Conservation (phyloP, 176 grass and related monocot species). For the Pharus latifolius region DNA sequence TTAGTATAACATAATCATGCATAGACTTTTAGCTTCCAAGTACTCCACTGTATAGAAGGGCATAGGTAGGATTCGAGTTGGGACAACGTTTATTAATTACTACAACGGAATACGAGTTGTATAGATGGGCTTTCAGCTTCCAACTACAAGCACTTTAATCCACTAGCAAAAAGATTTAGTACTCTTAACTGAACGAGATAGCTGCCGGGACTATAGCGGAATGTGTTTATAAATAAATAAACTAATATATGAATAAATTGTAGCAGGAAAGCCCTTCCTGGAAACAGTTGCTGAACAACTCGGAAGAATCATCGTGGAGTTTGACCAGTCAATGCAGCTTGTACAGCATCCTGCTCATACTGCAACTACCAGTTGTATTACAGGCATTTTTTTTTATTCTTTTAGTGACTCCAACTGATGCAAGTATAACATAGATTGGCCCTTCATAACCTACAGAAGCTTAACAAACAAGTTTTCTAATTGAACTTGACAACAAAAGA, state of each 20-base stretch:
- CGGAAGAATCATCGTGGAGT: conserved; percentile 14
- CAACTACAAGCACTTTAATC: not conserved
- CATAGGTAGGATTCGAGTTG: not conserved
- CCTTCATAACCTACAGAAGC: conserved; percentile 5
- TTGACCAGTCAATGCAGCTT: conserved; percentile 50
- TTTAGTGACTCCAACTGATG: not conserved
- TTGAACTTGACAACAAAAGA: not conserved
- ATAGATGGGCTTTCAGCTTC: no score
- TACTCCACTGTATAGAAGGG: not conserved
- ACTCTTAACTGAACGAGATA: not conserved
- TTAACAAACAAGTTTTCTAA: conserved; percentile 7
- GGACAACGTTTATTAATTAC: not conserved
- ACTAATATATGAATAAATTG: not conserved
- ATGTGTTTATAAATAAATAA: not conserved
- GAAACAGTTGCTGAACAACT: conserved; percentile 12
- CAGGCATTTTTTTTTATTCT: not conserved
- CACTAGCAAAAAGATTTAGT: not conserved
- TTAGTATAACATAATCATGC: conserved; percentile 3
- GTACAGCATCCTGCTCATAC: conserved; percentile 5
- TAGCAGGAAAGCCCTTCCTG: conserved; percentile 4
- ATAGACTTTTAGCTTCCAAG: not conserved
- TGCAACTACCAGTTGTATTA: conserved; percentile 21
- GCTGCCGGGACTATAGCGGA: not conserved
- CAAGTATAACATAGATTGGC: not conserved
- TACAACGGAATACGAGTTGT: no score